Conservation (phyloP, 306 rosid genomes). For the Medicago lupulina region DNA sequence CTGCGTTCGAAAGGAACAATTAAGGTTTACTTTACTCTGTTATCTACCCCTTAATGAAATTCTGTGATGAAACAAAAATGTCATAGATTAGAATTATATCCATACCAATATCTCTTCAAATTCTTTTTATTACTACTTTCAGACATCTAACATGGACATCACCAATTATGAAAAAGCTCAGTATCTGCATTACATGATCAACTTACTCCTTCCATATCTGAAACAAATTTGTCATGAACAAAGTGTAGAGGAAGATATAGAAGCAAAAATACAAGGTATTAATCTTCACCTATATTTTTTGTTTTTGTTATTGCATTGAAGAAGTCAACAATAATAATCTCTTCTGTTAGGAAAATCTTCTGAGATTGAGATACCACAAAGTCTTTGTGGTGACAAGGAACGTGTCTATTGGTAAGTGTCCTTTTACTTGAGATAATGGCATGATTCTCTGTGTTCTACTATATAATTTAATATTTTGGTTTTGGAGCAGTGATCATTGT, state of each 20-base stretch:
- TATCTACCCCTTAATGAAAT: slow-evolving; percentile 22
- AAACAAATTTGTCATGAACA: slow-evolving; percentile 71
- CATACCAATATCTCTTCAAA: slow-evolving; percentile 2
- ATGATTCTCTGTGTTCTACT: slow-evolving; percentile 25
- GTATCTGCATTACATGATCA: slow-evolving; percentile 53
- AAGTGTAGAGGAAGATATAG: slow-evolving; percentile 63
- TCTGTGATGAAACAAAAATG: slow-evolving; percentile 28
- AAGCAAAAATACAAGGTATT: slow-evolving; percentile 72
- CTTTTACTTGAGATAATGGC: slow-evolving; percentile 29
- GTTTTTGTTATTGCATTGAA: slow-evolving; percentile 29
- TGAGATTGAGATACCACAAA: slow-evolving; percentile 56
- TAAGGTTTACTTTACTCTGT: slow-evolving; percentile 55
- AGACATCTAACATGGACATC: slow-evolving; percentile 65
- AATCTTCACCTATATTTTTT: slow-evolving; percentile 36
- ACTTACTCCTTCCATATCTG: slow-evolving; percentile 59
- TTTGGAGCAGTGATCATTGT: slow-evolving; percentile 72
- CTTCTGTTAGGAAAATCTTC: slow-evolving; percentile 54
- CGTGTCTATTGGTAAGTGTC: slow-evolving; percentile 77
- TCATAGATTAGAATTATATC: slow-evolving; percentile 4
- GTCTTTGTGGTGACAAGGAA: slow-evolving; percentile 62
- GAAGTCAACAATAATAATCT: slow-evolving; percentile 28
- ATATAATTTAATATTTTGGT: slow-evolving; percentile 33
- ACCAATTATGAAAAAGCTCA: slow-evolving; percentile 53
- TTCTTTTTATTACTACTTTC: slow-evolving; percentile 38
- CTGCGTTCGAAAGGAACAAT: slow-evolving; percentile 64